Percentiles rank a stretch among this genome's conserved stretches.
Conservation (phyloP, 2,329 filamentous ascomycete species). For the Blastomyces gilchristii region DNA sequence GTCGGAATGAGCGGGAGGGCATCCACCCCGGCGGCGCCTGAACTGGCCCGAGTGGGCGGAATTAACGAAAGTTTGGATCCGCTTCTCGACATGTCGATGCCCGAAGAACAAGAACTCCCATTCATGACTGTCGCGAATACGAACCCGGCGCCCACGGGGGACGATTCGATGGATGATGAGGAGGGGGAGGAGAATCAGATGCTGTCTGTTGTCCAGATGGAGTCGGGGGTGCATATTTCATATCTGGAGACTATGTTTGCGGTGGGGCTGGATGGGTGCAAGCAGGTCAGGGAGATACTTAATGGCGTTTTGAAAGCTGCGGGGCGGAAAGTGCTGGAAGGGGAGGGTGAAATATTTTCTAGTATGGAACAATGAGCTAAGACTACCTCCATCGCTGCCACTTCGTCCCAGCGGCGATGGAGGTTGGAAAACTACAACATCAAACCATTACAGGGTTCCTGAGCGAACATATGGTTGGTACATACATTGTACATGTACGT, state of each 20-base stretch:
- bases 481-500: too few species aligned
- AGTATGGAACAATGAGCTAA: neutral
- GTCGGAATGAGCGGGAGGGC: slow-evolving; percentile 54
- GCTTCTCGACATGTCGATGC: slow-evolving; percentile 35
- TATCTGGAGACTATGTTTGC: slow-evolving; percentile 87
- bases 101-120: slow-evolving; percentile 63
- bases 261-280: slow-evolving; percentile 84
- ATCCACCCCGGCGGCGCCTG: slow-evolving; percentile 29
- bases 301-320: slow-evolving; percentile 61
- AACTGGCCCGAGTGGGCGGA: slow-evolving; percentile 12
- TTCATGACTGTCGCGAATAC: slow-evolving; percentile 73
- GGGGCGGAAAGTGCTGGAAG: slow-evolving; percentile 15
- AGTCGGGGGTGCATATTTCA: slow-evolving; percentile 70
- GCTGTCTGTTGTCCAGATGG: slow-evolving; percentile 71
- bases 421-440: neutral
- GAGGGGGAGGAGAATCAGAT: slow-evolving; percentile 40
- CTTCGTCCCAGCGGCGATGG: neutral
- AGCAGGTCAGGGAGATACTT: slow-evolving; percentile 68
- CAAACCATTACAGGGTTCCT: neutral
- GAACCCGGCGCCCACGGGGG: slow-evolving; percentile 28
- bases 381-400: neutral
- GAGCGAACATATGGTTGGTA: neutral
- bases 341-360: slow-evolving; percentile 9
- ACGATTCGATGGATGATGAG: slow-evolving; percentile 55
- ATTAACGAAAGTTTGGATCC: slow-evolving; percentile 35